Conservation (phyloP, 768 basidiomycete species). For the Daedalea quercina region DNA sequence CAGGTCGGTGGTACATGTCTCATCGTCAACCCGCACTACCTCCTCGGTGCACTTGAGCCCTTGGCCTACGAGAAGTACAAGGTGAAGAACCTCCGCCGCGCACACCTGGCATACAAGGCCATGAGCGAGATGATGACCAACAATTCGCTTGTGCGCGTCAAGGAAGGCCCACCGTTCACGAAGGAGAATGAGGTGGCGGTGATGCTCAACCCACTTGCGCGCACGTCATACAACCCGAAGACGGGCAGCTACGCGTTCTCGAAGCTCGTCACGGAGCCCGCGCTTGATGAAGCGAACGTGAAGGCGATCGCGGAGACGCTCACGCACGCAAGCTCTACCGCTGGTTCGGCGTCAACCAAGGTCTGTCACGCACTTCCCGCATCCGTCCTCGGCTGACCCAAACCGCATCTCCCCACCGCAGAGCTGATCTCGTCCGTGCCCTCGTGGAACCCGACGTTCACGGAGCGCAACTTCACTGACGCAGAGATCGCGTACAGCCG, state of each 20-base stretch:
- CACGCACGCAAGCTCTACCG: slow-evolving; percentile 36
- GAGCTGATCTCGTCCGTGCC: slow-evolving; percentile 93
- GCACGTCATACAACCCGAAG: slow-evolving; percentile 77
- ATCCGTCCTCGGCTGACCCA: slow-evolving; percentile 6
- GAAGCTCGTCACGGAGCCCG: slow-evolving; percentile 46
- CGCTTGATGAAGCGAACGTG: slow-evolving; percentile 59
- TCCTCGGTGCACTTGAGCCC: slow-evolving; percentile 79
- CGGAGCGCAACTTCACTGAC: slow-evolving; percentile 88
- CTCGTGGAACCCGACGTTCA: slow-evolving; percentile 80
- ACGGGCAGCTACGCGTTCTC: slow-evolving; percentile 82
- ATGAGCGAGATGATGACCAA: slow-evolving; percentile 97
- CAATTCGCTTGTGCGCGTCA: slow-evolving; percentile 90
- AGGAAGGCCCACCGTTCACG: slow-evolving; percentile 85
- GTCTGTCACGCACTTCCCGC: slow-evolving; percentile 33
- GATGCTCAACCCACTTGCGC: slow-evolving; percentile 87
- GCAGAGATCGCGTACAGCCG: slow-evolving; percentile 83
- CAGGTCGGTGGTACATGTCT: slow-evolving; percentile 94
- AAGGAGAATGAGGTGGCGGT: slow-evolving; percentile 82
- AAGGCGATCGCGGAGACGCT: slow-evolving; percentile 54
- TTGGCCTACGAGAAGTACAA: slow-evolving; percentile 73
- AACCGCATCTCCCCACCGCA: slow-evolving; percentile 21
- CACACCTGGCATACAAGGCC: slow-evolving; percentile 72
- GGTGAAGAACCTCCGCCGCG: slow-evolving; percentile 56
- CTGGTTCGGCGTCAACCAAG: slow-evolving; percentile 89
- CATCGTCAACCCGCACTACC: slow-evolving; percentile 84